Conservation (phyloP, 139 green algal species). For the Edaphochlamys debaryana region DNA sequence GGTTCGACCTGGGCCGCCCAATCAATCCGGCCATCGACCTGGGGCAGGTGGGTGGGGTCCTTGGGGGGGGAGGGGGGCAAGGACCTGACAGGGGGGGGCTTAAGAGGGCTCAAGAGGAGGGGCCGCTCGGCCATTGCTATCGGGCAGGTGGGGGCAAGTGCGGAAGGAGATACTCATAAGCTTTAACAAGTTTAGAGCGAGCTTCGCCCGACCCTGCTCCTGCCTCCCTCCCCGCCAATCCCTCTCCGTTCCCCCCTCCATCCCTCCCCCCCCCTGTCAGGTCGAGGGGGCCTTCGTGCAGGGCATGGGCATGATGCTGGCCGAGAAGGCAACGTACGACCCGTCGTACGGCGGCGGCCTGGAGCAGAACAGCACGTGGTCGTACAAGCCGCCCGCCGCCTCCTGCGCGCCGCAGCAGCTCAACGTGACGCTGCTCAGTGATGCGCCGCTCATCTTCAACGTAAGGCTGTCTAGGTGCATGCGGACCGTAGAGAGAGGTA, state of each 20-base stretch:
- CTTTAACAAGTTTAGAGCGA: too few species aligned
- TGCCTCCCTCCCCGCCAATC: too few species aligned
- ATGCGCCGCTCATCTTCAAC: constrained; percentile 40
- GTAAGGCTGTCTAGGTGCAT: not conserved
- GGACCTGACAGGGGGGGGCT: too few species aligned
- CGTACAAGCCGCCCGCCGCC: constrained; percentile 45
- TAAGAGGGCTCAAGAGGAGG: too few species aligned
- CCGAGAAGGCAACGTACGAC: constrained; percentile 32
- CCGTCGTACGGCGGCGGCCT: not conserved
- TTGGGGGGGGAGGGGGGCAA: too few species aligned
- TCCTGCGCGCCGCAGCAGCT: constrained; percentile 33
- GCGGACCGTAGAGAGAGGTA: too few species aligned
- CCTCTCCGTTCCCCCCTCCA: not conserved
- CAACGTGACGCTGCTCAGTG: constrained; percentile 38
- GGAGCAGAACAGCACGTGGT: constrained; percentile 46
- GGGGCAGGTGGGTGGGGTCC: too few species aligned
- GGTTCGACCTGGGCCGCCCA: constrained; percentile 60
- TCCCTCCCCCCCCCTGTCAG: not conserved
- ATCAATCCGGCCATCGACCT: constrained; percentile 77
- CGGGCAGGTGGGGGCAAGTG: too few species aligned
- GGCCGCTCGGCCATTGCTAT: too few species aligned
- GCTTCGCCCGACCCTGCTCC: too few species aligned
- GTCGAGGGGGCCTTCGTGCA: constrained; percentile 53
- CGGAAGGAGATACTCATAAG: too few species aligned
- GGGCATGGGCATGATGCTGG: constrained; percentile 48